Percentiles rank a stretch among this genome's conserved stretches.
phyloP scores from a whole-genome alignment of 2,329 filamentous ascomycete genomes.

The Trichoderma sp. region DNA sequence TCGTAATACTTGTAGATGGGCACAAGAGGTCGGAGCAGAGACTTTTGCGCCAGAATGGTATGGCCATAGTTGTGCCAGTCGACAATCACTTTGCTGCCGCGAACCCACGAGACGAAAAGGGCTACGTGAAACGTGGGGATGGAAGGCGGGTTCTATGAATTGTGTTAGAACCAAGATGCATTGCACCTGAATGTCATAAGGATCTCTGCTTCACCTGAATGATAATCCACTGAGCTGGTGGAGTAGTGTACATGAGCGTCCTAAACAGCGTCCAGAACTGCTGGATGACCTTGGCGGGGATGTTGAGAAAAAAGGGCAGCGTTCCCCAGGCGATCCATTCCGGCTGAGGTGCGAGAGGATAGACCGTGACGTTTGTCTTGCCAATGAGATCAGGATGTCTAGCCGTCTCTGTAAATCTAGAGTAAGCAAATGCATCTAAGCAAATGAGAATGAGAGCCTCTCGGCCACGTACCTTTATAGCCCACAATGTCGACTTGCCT shows the following conservation, averaged over 20 bases:
- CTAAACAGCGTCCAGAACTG: slow-evolving; percentile 74
- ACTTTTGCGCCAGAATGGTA: slow-evolving; percentile 76
- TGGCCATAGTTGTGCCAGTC: slow-evolving; percentile 99
- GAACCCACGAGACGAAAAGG: slow-evolving; percentile 70
- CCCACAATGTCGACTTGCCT: slow-evolving; percentile 83
- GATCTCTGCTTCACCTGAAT: slow-evolving; percentile 62
- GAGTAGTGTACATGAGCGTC: slow-evolving; percentile 73
- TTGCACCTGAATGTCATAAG: not conserved
- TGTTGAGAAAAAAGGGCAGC: slow-evolving; percentile 75
- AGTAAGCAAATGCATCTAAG: not conserved
- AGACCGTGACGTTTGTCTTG: slow-evolving; percentile 70
- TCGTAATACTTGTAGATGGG: slow-evolving; percentile 79
- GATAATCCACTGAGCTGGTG: slow-evolving; percentile 81
- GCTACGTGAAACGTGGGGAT: slow-evolving; percentile 87
- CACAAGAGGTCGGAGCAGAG: slow-evolving; percentile 73
- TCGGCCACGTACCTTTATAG: slow-evolving; percentile 66
- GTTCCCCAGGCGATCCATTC: slow-evolving; percentile 67
- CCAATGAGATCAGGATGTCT: slow-evolving; percentile 76
- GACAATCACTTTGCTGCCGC: slow-evolving; percentile 81
- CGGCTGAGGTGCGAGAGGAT: slow-evolving; percentile 71
- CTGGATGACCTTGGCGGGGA: slow-evolving; percentile 83
- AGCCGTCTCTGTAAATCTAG: slow-evolving; percentile 67
- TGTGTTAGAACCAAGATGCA: not conserved
- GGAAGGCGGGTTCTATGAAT: slow-evolving; percentile 80
- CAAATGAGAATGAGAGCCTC: not conserved